Conservation (phyloP, 2,329 filamentous ascomycete species). For the Pyrenochaeta sp. region DNA sequence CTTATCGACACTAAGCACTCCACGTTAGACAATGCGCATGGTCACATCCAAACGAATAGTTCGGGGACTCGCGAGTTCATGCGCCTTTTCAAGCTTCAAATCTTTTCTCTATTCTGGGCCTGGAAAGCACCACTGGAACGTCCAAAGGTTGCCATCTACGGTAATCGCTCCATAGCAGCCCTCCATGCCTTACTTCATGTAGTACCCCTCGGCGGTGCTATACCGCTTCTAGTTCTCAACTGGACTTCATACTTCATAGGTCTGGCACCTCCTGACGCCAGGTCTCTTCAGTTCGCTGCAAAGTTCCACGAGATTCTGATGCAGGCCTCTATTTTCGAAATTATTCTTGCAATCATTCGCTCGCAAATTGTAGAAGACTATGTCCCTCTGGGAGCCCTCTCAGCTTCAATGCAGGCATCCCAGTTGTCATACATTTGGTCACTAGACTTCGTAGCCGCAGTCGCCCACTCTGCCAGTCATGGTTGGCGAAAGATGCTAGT, state of each 20-base stretch:
- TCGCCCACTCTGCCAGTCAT: neutral
- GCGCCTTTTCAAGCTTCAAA: too few species aligned
- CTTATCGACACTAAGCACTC: too few species aligned
- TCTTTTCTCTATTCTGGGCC: too few species aligned
- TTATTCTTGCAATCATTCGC: slow-evolving; percentile 13
- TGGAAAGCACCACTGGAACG: slow-evolving; percentile 5
- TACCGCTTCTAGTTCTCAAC: slow-evolving; percentile 7
- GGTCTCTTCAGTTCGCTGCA: slow-evolving; percentile 21
- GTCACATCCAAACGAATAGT: too few species aligned
- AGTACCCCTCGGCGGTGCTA: slow-evolving; percentile 8
- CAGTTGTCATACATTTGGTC: slow-evolving; percentile 29
- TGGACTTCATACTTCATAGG: slow-evolving; percentile 10
- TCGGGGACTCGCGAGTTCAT: too few species aligned
- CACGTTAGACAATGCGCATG: too few species aligned
- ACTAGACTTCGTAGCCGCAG: slow-evolving; percentile 12
- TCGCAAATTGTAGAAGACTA: neutral
- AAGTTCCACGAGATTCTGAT: slow-evolving; percentile 30
- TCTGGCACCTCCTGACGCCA: neutral
- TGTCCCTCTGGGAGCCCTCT: slow-evolving; percentile 18
- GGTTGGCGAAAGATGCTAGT: neutral
- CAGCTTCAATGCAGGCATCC: slow-evolving; percentile 7
- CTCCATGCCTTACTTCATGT: slow-evolving; percentile 13
- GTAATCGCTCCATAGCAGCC: slow-evolving; percentile 8
- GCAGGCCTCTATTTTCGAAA: slow-evolving; percentile 18
- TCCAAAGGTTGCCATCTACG: slow-evolving; percentile 17